Evolutionary conservation across 805 yeast species (phyloP), one percentile per base, ranked within the genome.

Genomic region (Starmerella potacharoeniae): DNA sequence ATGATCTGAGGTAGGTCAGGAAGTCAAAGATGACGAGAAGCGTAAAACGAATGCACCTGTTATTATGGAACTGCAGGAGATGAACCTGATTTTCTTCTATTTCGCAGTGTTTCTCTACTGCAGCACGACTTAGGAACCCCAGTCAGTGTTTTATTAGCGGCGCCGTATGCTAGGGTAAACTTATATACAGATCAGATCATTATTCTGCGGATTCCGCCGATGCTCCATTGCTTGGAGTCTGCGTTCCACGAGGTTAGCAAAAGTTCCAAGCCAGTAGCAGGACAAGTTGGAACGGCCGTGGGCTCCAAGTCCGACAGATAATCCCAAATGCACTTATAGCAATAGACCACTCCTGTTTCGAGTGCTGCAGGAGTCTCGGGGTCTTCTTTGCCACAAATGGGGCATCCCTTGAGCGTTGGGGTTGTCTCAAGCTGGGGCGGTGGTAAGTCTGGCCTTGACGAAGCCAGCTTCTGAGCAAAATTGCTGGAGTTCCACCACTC

Each of bases 401-500:
- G 86, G 69, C 97, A 91, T 1, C 59, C 59, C 9, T 42, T 52
- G 40, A 50, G 28, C 8, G 47, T 29, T 46, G 37, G 11, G 56
- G 65, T 64, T 0, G 70, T 69, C 2, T 69, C 66, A 9, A 52
- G 48, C 2, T 34, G 31, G 1, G 65, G 62, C 4, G 61, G 60
- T 4, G 53, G 55, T 28, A 57, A 51, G 16, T 54, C 50, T 8
- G 62, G 61, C 7, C 60, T 60, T 0, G 53, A 37, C 9, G 55
- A 14, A 30, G 59, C 51, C 31, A 61, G 39, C 29, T 59, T 54
- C 30, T 60, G 68, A 3, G 86, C 80, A 64, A 87, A 78, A 57
- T 84, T 87, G 14, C 89, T 81, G 30, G 85, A 78, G 58, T 81
- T 80, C 95, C 95, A 90, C 96, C 97, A 90, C 68, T 90, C 97